Conservation (phyloP, 2,329 filamentous ascomycete genomes). For the Fusarium sp. region DNA sequence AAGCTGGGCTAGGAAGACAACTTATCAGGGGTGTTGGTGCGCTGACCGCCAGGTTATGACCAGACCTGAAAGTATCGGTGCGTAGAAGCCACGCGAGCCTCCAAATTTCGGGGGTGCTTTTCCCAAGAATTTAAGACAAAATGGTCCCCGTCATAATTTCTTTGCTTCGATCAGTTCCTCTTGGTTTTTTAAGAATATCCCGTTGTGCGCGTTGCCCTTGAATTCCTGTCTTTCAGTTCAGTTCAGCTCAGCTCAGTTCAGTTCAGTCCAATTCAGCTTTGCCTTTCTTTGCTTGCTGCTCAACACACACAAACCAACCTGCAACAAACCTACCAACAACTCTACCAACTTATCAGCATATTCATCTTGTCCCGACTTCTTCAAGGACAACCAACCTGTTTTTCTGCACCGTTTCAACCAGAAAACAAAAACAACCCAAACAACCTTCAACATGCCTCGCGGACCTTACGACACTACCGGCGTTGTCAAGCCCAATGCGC, state of each 20-base stretch:
- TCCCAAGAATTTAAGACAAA: constrained; percentile 42
- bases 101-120: constrained; percentile 36
- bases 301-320: constrained; percentile 15
- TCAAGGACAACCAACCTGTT: constrained; percentile 27
- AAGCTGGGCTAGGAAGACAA: constrained; percentile 22
- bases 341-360: constrained; percentile 26
- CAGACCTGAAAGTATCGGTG: constrained; percentile 38
- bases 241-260: constrained; percentile 6
- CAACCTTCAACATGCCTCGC: constrained; percentile 48
- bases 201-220: constrained; percentile 38
- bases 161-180: constrained; percentile 36
- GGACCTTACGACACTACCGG: constrained; percentile 56
- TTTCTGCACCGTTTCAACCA: constrained; percentile 4
- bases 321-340: constrained; percentile 14
- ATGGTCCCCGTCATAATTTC: constrained; percentile 38
- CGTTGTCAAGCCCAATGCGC: constrained; percentile 52
- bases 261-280: constrained; percentile 14
- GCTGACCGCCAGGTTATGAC: constrained; percentile 41
- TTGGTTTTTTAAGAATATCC: constrained; percentile 36
- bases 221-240: constrained; percentile 36
- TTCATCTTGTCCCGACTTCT: constrained; percentile 12
- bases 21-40: constrained; percentile 36
- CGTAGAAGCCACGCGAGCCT: constrained; percentile 38
- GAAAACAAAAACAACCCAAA: constrained; percentile 6
- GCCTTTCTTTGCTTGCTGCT: constrained; percentile 26